Evolutionary conservation across 495 filamentous ascomycete species (phyloP), one percentile per base, ranked within the genome.

Genomic region (Umbilicaria muhlenbergii): DNA sequence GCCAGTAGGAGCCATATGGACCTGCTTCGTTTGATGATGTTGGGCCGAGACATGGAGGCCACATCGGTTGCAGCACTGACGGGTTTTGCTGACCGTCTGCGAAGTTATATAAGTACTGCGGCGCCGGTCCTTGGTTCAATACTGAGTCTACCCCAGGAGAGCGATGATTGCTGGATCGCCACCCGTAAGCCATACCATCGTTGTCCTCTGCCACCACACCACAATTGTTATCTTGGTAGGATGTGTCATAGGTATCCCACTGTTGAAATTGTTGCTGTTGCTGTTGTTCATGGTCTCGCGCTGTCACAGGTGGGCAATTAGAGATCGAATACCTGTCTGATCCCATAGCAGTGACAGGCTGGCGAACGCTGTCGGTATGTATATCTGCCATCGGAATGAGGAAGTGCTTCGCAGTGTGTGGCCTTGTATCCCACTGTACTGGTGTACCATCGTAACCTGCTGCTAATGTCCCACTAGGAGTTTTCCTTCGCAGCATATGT

Each of bases 391-490:
- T 62, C n/a, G 75, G 77, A 15, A 94, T 68, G n/a, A 94, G 65
- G 57, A 96, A 83, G 56, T 96, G 88, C 60, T 96, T 98, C 24
- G 74, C 63, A 2, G 83, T 76, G 39, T 82, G 85, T 32, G 85
- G 84, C 37, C 83, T 82, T 15, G 77, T 74, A 3, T 72, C 74
- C 55, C 80, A 77, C 57, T 91, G 84, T 21, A 77, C 68, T 2
- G 79, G 74, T 6, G 82, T 85, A 11, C 85, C 89, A 71, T 96
- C 89, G 55, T 98, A 98, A 12, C 86, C 89, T 44, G 84, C 88
- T 41, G 86, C 83, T 43, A 98, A 71, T 15, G 87, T 94, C 17
- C 91, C 91, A 51, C 80, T 92, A 10, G 91, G 91, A 8, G 91
- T 96, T 57, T 98, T 98, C 38, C 91, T 76, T 48, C 91, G 73